Evolutionary conservation across 805 yeast species (phyloP).

Genomic region (Ogataea siamensis): DNA sequence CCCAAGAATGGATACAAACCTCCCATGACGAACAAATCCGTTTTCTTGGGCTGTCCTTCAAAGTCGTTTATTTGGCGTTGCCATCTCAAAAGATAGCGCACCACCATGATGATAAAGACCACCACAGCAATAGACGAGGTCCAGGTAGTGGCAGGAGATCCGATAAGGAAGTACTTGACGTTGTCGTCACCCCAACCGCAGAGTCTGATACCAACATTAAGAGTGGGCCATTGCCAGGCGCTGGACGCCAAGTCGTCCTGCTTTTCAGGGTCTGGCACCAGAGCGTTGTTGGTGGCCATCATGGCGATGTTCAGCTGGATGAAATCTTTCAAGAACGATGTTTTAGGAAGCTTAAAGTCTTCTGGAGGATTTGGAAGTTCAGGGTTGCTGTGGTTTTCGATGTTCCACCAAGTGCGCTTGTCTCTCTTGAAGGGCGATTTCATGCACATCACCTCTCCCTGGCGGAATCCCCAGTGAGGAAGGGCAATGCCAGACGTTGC

Average conservation of each 20-base stretch:
- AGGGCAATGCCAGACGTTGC: constrained; percentile 67
- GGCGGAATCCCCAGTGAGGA: constrained; percentile 85
- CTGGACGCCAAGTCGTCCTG: constrained; percentile 66
- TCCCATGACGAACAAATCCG: constrained; percentile 46
- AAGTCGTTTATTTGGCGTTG: constrained; percentile 76
- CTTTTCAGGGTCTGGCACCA: constrained; percentile 75
- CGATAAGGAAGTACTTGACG: constrained; percentile 64
- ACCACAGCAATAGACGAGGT: constrained; percentile 60
- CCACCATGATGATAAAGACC: constrained; percentile 46
- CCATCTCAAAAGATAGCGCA: constrained; percentile 64
- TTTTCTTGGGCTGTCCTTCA: constrained; percentile 23
- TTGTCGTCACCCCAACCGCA: constrained; percentile 65
- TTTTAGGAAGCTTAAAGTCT: constrained; percentile 66
- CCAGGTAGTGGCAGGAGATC: constrained; percentile 81
- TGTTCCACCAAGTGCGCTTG: constrained; percentile 87
- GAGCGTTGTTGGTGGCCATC: constrained; percentile 85
- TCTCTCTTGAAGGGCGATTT: constrained; percentile 66
- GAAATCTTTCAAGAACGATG: constrained; percentile 75
- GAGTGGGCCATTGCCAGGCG: constrained; percentile 91
- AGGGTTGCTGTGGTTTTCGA: constrained; percentile 66
- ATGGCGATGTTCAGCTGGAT: constrained; percentile 74
- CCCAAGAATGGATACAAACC: constrained; percentile 86
- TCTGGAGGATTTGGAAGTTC: constrained; percentile 58
- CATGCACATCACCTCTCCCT: constrained; percentile 84
- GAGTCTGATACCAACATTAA: constrained; percentile 71